phyloP scores from a whole-genome alignment of 2,329 filamentous ascomycete species.

The Arthrobotrys sphaeroides region DNA sequence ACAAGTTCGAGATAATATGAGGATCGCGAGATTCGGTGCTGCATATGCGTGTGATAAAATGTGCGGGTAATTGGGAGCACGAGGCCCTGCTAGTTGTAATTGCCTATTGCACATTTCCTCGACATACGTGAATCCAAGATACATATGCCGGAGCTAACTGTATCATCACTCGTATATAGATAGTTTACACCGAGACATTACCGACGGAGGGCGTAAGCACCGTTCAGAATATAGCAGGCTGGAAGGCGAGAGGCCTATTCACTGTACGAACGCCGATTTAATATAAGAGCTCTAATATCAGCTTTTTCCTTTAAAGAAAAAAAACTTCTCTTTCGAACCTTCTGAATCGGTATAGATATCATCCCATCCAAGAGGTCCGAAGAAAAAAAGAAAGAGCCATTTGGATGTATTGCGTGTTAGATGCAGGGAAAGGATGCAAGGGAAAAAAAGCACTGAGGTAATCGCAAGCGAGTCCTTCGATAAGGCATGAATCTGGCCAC shows the following conservation, averaged over 20 bases:
- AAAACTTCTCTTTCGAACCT: slow-evolving; percentile 13
- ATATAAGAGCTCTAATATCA: background rate
- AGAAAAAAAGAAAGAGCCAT: background rate
- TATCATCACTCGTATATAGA: background rate
- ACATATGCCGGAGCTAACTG: background rate
- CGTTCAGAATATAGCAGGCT: slow-evolving; percentile 1
- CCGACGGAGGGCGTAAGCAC: background rate
- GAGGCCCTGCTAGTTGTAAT: no score
- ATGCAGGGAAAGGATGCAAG: slow-evolving; percentile 12
- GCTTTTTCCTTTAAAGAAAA: slow-evolving; percentile 3
- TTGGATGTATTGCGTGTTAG: background rate
- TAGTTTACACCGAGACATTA: background rate
- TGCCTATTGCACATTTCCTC: no score
- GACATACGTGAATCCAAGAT: no score
- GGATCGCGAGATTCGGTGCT: no score
- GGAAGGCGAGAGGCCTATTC: background rate
- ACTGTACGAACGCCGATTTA: background rate
- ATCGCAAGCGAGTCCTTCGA: slow-evolving; percentile 46
- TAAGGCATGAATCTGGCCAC: slow-evolving; percentile 47
- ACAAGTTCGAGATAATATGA: no score
- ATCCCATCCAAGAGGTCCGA: no score
- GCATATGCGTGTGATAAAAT: no score
- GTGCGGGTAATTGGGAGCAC: no score
- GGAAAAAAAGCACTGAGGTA: slow-evolving; percentile 31
- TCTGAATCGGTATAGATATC: slow-evolving; percentile 15